Evolutionary conservation across 352 stramenopile species (phyloP), one percentile per base, ranked within the genome.

Genomic region (Pythium plurisporium): DNA sequence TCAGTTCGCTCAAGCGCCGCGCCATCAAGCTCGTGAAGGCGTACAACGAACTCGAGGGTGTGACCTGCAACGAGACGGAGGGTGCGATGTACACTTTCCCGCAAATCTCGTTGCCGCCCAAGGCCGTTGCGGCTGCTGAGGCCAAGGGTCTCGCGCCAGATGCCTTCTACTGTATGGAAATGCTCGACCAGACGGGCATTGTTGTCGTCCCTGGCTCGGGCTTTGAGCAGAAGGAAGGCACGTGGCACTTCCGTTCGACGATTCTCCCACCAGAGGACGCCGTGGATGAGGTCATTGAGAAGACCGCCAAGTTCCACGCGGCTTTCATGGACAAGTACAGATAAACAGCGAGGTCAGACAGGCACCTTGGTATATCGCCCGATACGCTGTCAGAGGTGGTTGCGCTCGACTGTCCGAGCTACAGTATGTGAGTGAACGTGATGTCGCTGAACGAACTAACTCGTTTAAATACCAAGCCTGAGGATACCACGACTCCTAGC

Each of bases 1-100:
- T 99, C 42, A 75, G 85, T 37, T 96, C 91, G 49, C 73, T 99
- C 26, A 96, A 98, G 74, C 83, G 94, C 43, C 90, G 96, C 55
- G 92, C 96, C 0, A 59, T 87, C 26, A 97, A 98, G 72, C 83
- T 99, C 14, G 87, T 91, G 26, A 70, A 91, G 42, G 96, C 95
- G 5, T 94, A 99, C 33, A 98, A 99, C 72, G 62, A 91, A 37
- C 86, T 99, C 43, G 89, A 98, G 29, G 97, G 97, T 31, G 94
- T 99, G 47, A 96, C 86, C 17, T 99, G 96, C 73, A 96, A 98
- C 58, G 87, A 95, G 57, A 94, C 95, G 3, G 92, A 99, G 67
- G 97, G 97, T 44, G 92, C 97, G 5, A 97, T 99, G 92, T 99
- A 99, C 80, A 98, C 96, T 51, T 99, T 99, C 79, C 96, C 97